Base-by-base conservation (phyloP, 768 basidiomycete genomes). In the Serendipita vermifera region DNA sequence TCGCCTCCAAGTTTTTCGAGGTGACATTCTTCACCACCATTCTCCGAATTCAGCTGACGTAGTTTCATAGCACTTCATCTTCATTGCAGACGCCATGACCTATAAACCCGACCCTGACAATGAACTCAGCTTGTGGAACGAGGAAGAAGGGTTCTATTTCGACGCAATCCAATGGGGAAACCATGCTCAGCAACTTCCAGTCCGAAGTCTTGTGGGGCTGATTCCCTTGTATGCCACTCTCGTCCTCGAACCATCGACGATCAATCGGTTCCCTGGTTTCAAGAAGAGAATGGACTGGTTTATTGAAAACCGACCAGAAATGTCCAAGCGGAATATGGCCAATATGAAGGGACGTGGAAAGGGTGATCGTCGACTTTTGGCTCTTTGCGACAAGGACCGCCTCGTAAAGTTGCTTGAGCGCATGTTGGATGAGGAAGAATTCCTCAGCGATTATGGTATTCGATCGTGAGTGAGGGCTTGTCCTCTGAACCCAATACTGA, bases 241-340 rank as follows among this genome's bases (percentile, higher is more conserved):
- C 22, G 92, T 94, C 1, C 75, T 99, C 33, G 96, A 98, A 66
- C 93, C 96, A 2, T 72, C 81, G 4, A 80, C 83, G 26, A 77
- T 99, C 62, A 89, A 90, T 64, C 80, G 86, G 27, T 87, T 98
- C 73, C 92, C 93, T 5, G 92, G 96, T 1, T 99, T 99, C 78
- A 97, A 90, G 74, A 98, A 97, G 71, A 80, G 96, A 35, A 80
- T 99, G 80, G 90, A 99, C 59, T 98, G 96, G 96, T 99, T 98
- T 72, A 80, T 97, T 54, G 82, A 96, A 64, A 87, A 98, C 69
- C 73, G 93, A n/a, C 82, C 84, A 0, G 87, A 83, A 57, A 79
- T 97, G 38, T 85, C 91, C 11, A 77, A 77, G 51, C 75, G 96
- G 61, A 99, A 96, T 68, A 90, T 98, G 76, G 93, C 96, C 3